A percentile compares a stretch with the other conserved stretches of the same genome.
Conservation (phyloP, 2,329 filamentous ascomycete genomes). For the Fusarium tuaranense region DNA sequence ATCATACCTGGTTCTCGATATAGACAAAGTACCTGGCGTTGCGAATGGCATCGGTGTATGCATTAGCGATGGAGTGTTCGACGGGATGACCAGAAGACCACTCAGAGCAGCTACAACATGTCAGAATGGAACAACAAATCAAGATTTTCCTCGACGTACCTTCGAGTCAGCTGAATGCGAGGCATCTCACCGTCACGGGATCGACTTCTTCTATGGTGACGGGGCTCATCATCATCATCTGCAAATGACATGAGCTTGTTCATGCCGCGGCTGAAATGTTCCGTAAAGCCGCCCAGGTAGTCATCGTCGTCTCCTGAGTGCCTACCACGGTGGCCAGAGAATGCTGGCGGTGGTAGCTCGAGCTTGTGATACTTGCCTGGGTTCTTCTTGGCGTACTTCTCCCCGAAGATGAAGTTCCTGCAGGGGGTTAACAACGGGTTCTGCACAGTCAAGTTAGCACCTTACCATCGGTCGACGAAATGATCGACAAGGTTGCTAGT, state of each 20-base stretch:
- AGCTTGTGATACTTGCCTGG: conserved; percentile 61
- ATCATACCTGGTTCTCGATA: conserved; percentile 76
- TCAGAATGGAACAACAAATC: background rate
- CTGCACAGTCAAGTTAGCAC: fast-evolving
- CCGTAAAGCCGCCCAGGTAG: conserved; percentile 58
- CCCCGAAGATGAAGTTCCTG: conserved; percentile 85
- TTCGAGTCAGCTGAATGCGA: conserved; percentile 64
- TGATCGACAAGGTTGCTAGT: conserved; percentile 81
- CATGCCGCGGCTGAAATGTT: conserved; percentile 56
- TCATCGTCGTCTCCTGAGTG: conserved; percentile 43
- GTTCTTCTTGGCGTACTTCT: conserved; percentile 76
- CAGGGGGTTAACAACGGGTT: background rate
- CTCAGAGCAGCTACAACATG: conserved; percentile 54
- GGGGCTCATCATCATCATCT: conserved; percentile 40
- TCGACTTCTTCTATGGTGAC: conserved; percentile 14
- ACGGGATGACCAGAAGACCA: conserved; percentile 66
- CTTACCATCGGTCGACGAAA: conserved; percentile 83
- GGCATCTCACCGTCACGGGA: conserved; percentile 40
- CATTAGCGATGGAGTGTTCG: conserved; percentile 86
- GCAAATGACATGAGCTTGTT: conserved; percentile 53
- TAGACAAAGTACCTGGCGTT: conserved; percentile 80
- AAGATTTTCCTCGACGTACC: conserved; percentile 46
- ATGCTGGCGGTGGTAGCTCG: conserved; percentile 15
- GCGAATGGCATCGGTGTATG: conserved; percentile 79
- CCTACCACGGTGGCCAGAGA: conserved; percentile 26